Conservation (phyloP, 1,284 basidiomycete species). For the Golubevia pallescens region DNA sequence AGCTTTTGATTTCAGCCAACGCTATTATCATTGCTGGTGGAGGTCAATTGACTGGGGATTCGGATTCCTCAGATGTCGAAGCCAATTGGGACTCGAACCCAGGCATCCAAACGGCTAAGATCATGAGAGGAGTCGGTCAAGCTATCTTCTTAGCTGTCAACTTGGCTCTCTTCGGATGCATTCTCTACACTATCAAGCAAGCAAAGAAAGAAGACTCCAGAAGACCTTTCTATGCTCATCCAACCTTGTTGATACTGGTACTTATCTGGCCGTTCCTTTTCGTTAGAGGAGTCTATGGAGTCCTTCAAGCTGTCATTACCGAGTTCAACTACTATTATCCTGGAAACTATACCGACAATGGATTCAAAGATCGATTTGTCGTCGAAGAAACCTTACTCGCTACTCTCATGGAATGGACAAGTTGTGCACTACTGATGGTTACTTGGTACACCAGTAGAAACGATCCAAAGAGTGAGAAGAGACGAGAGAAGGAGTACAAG, state of each 20-base stretch:
- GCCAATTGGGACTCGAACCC: neutral
- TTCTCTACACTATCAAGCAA: slow-evolving; percentile 17
- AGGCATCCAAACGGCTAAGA: slow-evolving; percentile 7
- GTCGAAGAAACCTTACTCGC: slow-evolving; percentile 20
- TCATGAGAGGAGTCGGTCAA: slow-evolving; percentile 17
- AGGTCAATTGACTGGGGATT: slow-evolving; percentile 8
- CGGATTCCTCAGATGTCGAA: neutral
- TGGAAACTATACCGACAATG: neutral
- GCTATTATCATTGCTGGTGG: slow-evolving; percentile 24
- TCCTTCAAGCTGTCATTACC: slow-evolving; percentile 14
- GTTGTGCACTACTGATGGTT: slow-evolving; percentile 18
- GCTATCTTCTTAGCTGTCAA: slow-evolving; percentile 20
- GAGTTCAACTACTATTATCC: slow-evolving; percentile 19
- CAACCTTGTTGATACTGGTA: slow-evolving; percentile 20
- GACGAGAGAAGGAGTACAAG: neutral
- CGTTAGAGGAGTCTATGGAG: slow-evolving; percentile 29
- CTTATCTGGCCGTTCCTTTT: slow-evolving; percentile 27
- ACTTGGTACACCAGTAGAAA: slow-evolving; percentile 14
- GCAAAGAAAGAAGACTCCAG: neutral
- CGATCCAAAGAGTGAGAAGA: neutral
- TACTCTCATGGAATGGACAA: slow-evolving; percentile 27
- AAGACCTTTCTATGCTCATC: slow-evolving; percentile 17
- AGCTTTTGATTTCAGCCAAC: slow-evolving; percentile 20
- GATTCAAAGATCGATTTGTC: slow-evolving; percentile 3
- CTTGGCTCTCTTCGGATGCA: slow-evolving; percentile 10